phyloP scores from a whole-genome alignment of 2,329 filamentous ascomycete genomes.

The Xylaria sp. region DNA sequence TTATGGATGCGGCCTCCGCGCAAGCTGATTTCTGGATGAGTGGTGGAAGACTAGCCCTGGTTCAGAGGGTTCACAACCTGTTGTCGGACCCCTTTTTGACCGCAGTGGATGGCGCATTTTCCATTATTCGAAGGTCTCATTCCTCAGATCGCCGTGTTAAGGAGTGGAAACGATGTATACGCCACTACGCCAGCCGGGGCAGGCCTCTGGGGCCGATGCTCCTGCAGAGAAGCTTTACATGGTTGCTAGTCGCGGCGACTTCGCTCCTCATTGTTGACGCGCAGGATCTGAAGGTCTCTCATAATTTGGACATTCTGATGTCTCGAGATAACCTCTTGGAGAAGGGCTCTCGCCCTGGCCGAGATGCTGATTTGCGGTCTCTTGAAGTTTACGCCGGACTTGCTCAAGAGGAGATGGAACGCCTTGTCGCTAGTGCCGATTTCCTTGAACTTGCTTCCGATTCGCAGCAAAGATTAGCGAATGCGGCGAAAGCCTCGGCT shows the following conservation, averaged over 20 bases:
- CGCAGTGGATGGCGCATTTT: slow-evolving; percentile 82
- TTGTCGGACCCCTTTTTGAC: slow-evolving; percentile 82
- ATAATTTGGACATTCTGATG: slow-evolving; percentile 71
- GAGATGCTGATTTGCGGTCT: slow-evolving; percentile 50
- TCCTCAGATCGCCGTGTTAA: slow-evolving; percentile 59
- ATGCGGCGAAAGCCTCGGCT: slow-evolving; percentile 76
- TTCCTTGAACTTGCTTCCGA: slow-evolving; percentile 80
- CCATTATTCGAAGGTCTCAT: slow-evolving; percentile 77
- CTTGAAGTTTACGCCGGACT: slow-evolving; percentile 64
- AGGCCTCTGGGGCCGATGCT: slow-evolving; percentile 87
- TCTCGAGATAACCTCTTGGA: slow-evolving; percentile 46
- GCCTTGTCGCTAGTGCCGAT: slow-evolving; percentile 83
- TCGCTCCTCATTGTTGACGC: slow-evolving; percentile 65
- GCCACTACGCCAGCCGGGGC: slow-evolving; percentile 73
- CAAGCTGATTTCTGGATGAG: slow-evolving; percentile 77
- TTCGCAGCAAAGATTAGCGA: slow-evolving; percentile 81
- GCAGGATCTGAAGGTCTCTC: slow-evolving; percentile 52
- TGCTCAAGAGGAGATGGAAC: slow-evolving; percentile 74
- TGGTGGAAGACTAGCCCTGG: slow-evolving; percentile 65
- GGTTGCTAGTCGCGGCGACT: slow-evolving; percentile 71
- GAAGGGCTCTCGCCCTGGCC: slow-evolving; percentile 37
- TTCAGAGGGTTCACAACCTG: slow-evolving; percentile 65
- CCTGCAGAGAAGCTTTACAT: slow-evolving; percentile 82
- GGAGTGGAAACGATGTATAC: slow-evolving; percentile 83
- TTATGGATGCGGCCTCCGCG: slow-evolving; percentile 74